phyloP scores from a whole-genome alignment of 202 grass and related monocot genomes.

The Musa balbisiana region DNA sequence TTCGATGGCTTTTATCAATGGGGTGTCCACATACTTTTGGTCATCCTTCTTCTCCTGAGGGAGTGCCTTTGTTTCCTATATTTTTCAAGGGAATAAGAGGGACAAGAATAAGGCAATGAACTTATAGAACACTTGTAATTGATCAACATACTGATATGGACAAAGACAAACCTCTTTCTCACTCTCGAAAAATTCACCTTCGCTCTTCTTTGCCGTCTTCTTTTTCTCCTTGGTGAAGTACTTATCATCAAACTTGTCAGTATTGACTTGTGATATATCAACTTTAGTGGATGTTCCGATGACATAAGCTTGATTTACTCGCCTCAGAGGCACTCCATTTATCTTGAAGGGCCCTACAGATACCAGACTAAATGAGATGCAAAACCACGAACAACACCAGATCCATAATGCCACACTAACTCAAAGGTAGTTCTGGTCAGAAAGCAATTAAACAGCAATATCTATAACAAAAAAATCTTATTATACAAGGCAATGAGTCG shows the following conservation, averaged over 20 bases:
- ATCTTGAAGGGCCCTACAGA: conserved; percentile 13
- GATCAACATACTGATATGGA: background rate
- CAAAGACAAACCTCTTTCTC: conserved; percentile 2
- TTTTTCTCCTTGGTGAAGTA: conserved; percentile 18
- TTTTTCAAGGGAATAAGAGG: background rate
- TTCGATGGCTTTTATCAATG: conserved; percentile 17
- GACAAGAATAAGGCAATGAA: background rate
- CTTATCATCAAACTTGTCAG: conserved; percentile 22
- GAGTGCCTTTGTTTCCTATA: conserved; percentile 16
- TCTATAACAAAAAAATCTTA: too few species aligned
- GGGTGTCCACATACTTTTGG: conserved; percentile 12
- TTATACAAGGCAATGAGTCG: too few species aligned
- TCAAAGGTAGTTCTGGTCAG: too few species aligned
- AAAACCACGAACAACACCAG: too few species aligned
- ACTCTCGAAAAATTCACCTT: conserved; percentile 13
- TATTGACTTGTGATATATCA: conserved; percentile 5
- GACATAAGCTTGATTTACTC: conserved; percentile 20
- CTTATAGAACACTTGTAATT: background rate
- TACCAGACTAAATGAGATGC: too few species aligned
- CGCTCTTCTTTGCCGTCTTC: conserved; percentile 3
- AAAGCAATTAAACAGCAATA: too few species aligned
- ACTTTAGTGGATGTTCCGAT: conserved; percentile 15
- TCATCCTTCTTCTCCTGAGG: conserved; percentile 23
- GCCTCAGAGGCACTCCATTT: conserved; percentile 20
- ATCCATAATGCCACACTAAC: too few species aligned